A percentile compares a stretch with the other conserved stretches of the same genome.
phyloP scores from a whole-genome alignment of 2,329 filamentous ascomycete species.

The Hypoxylon sp. region DNA sequence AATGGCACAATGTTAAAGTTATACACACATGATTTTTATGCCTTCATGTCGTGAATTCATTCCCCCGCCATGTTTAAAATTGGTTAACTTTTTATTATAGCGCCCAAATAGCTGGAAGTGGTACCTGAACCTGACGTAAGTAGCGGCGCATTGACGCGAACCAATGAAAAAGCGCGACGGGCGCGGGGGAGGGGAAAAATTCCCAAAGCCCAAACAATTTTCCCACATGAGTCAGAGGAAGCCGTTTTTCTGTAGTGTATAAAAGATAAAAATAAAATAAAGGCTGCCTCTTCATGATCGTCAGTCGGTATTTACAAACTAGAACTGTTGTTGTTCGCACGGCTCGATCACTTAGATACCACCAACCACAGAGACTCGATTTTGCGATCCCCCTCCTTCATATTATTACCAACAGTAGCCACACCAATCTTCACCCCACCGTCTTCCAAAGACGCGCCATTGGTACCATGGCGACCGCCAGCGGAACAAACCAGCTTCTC shows the following conservation, averaged over 20 bases:
- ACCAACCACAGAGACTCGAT: not conserved
- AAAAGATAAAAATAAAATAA: not conserved
- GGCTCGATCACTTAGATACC: constrained; percentile 6
- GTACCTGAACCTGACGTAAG: constrained; percentile 11
- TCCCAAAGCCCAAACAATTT: constrained; percentile 27
- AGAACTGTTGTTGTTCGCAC: constrained; percentile 28
- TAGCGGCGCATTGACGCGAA: constrained; percentile 13
- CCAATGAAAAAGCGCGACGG: constrained; percentile 31
- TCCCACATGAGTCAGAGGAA: constrained; percentile 37
- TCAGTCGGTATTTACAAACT: constrained; percentile 15
- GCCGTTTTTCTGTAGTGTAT: not conserved
- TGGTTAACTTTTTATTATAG: not conserved
- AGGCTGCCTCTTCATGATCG: constrained; percentile 32
- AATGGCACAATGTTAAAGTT: not conserved
- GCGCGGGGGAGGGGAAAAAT: constrained; percentile 39
- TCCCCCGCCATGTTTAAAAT: not conserved
- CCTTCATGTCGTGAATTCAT: not conserved
- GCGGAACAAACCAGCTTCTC: constrained; percentile 31
- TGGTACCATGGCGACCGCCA: constrained; percentile 33
- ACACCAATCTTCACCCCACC: not conserved
- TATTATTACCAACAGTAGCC: not conserved
- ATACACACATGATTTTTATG: not conserved
- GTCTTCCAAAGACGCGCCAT: constrained; percentile 30
- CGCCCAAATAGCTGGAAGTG: constrained; percentile 9
- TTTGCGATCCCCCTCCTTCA: not conserved